phyloP scores from a whole-genome alignment of 331 rosid genomes.

The Malus hybrid region DNA sequence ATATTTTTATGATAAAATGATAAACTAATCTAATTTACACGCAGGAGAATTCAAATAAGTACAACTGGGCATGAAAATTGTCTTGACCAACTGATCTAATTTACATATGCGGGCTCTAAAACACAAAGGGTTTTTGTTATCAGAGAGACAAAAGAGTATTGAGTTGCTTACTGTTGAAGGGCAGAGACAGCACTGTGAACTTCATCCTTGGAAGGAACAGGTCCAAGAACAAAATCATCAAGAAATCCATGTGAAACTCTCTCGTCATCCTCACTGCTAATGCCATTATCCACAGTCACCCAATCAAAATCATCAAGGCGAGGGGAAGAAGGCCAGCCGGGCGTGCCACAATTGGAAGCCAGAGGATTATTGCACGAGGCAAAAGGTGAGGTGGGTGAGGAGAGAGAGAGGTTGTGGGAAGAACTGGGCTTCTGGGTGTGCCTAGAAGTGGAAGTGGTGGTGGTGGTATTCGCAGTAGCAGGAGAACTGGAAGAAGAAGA shows the following conservation, averaged over 20 bases:
- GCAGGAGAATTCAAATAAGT: too few species aligned
- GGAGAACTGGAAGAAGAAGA: constrained; percentile 12
- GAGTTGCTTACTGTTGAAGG: constrained; percentile 37
- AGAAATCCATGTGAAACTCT: background rate
- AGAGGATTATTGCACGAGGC: constrained; percentile 4
- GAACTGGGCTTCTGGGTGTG: constrained; percentile 21
- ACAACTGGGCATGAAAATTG: too few species aligned
- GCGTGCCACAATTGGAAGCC: constrained; percentile 9
- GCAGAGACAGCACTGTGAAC: constrained; percentile 52
- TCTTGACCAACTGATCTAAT: too few species aligned
- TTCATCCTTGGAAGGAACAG: constrained; percentile 59
- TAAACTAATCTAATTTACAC: too few species aligned
- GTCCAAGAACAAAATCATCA: constrained; percentile 19
- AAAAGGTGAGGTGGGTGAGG: constrained; percentile 28
- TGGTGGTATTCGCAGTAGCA: background rate
- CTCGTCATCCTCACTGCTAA: constrained; percentile 7
- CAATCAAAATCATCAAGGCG: constrained; percentile 40
- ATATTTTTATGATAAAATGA: too few species aligned
- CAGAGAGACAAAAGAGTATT: background rate
- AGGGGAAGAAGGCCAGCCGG: constrained; percentile 1
- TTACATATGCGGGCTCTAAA: too few species aligned
- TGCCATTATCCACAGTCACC: constrained; percentile 33
- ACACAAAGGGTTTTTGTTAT: too few species aligned
- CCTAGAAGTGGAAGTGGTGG: constrained; percentile 20
- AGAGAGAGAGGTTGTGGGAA: constrained; percentile 11